phyloP scores from a whole-genome alignment of 495 filamentous ascomycete genomes.

The Articulospora tetracladia region DNA sequence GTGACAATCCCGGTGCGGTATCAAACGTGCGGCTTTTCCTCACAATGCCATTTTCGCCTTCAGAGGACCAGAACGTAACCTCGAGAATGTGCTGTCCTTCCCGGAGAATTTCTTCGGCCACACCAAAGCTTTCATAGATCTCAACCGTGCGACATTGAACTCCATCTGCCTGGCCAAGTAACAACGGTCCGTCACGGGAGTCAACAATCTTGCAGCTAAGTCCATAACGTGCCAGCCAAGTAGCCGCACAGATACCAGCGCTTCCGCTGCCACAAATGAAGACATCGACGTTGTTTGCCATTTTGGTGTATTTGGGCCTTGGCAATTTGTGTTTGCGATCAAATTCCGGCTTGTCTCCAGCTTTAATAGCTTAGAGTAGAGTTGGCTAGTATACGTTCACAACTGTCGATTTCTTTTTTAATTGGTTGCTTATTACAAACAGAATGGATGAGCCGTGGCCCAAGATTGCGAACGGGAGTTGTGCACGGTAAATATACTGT shows the following conservation, averaged over 20 bases:
- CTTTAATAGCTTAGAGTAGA: too few species aligned
- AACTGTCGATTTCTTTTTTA: too few species aligned
- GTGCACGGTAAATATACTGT: too few species aligned
- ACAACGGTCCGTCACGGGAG: constrained; percentile 52
- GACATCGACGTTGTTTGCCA: constrained; percentile 36
- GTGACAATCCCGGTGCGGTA: constrained; percentile 59
- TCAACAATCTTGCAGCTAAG: constrained; percentile 63
- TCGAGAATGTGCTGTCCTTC: constrained; percentile 71
- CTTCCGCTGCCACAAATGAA: constrained; percentile 66
- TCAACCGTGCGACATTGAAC: constrained; percentile 78
- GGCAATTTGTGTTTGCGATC: too few species aligned
- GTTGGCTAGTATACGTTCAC: too few species aligned
- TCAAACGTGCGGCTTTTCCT: constrained; percentile 54
- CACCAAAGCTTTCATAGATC: constrained; percentile 74
- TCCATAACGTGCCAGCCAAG: constrained; percentile 60
- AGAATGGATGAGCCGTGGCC: too few species aligned
- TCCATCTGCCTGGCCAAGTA: constrained; percentile 75
- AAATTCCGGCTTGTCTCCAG: too few species aligned
- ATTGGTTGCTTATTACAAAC: too few species aligned
- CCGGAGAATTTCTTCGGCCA: constrained; percentile 65
- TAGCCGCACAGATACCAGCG: constrained; percentile 64
- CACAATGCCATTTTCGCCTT: constrained; percentile 35
- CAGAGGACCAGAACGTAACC: constrained; percentile 56
- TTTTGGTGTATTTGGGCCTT: too few species aligned
- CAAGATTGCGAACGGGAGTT: too few species aligned